A percentile compares a stretch with the other conserved stretches of the same genome.
Conservation (phyloP, 148 eudicot genomes). For the Fagopyrum homotropicum region DNA sequence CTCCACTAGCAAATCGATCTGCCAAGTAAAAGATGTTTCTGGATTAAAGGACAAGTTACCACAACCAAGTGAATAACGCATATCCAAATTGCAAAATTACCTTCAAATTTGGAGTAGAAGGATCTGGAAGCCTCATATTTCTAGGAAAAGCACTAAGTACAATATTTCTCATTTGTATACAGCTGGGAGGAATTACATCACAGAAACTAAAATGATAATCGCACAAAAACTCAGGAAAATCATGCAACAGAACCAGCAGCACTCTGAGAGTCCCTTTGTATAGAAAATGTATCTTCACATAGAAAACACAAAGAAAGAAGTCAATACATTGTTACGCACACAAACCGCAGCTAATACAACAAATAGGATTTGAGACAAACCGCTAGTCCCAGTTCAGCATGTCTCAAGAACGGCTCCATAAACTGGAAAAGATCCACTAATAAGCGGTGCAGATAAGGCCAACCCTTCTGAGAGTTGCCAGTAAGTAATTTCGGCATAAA, state of each 20-base stretch:
- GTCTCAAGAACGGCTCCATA: conserved; percentile 90
- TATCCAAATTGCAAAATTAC: conserved; percentile 18
- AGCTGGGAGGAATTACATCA: conserved; percentile 93
- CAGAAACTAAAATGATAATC: conserved; percentile 97
- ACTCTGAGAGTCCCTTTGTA: conserved; percentile 89
- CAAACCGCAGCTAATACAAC: background rate
- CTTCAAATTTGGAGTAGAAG: conserved; percentile 95
- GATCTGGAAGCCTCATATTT: conserved; percentile 98
- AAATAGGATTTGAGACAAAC: conserved; percentile 34
- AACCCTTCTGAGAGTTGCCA: conserved; percentile 90
- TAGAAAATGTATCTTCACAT: conserved; percentile 67
- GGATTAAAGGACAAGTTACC: background rate
- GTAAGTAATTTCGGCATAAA: conserved; percentile 94
- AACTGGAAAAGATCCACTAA: conserved; percentile 83
- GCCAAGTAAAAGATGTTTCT: conserved; percentile 12
- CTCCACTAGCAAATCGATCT: conserved; percentile 87
- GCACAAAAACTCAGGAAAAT: conserved; percentile 91
- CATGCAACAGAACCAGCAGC: conserved; percentile 88
- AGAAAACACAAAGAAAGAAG: background rate
- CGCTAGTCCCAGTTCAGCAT: conserved; percentile 81
- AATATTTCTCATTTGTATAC: conserved; percentile 98
- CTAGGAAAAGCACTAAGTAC: conserved; percentile 97
- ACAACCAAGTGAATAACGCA: background rate
- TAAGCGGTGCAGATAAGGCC: conserved; percentile 86
- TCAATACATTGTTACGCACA: background rate